Evolutionary conservation across 345 rosid species (phyloP).

Genomic region (Eucalyptus sideroxylon): DNA sequence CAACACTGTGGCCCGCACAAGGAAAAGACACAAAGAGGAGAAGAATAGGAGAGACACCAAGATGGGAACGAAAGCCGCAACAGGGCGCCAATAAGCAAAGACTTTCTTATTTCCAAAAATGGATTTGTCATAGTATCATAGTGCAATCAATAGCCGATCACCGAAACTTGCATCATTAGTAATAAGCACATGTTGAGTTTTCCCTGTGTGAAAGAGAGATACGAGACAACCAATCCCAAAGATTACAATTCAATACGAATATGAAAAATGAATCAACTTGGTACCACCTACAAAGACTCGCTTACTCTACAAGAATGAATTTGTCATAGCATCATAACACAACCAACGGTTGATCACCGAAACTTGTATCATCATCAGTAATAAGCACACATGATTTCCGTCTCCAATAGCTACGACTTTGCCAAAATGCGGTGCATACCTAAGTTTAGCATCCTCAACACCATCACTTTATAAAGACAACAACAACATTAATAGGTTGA

Average conservation of each 20-base stretch:
- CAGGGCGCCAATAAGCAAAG: too few species aligned
- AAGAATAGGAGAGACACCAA: too few species aligned
- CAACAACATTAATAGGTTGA: background rate
- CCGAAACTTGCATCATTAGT: too few species aligned
- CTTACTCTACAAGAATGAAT: too few species aligned
- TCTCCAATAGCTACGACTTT: background rate
- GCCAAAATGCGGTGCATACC: too few species aligned
- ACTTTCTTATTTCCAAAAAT: too few species aligned
- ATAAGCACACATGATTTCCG: background rate
- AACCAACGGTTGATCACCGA: accelerated
- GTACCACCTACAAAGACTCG: background rate
- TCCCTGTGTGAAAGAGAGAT: background rate
- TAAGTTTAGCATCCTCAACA: background rate
- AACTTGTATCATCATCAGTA: background rate
- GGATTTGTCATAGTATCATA: background rate
- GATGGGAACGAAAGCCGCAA: too few species aligned
- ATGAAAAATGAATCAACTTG: too few species aligned
- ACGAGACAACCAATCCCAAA: background rate
- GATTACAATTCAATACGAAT: background rate
- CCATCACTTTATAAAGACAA: background rate
- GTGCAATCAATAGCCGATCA: background rate
- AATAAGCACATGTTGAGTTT: background rate
- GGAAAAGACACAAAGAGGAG: too few species aligned
- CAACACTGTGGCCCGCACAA: too few species aligned
- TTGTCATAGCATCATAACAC: too few species aligned